phyloP scores from a whole-genome alignment of 805 yeast genomes.

The Kazachstania viticola region DNA sequence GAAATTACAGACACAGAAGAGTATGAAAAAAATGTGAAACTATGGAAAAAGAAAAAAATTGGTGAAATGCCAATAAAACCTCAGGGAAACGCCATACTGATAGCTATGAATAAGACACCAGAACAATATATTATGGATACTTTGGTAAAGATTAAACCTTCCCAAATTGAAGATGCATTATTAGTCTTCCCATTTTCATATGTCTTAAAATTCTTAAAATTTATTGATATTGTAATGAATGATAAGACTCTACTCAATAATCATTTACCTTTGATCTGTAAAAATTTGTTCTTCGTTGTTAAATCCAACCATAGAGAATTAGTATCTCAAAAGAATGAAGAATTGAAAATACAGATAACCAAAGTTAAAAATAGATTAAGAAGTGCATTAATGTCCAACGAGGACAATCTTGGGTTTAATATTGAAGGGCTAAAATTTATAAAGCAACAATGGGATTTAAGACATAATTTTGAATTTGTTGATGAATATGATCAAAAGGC shows the following conservation, averaged over 20 bases:
- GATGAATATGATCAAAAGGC: conserved; percentile 52
- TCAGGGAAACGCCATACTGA: conserved; percentile 55
- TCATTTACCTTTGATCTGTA: conserved; percentile 55
- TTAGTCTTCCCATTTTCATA: conserved; percentile 84
- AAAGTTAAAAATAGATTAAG: conserved; percentile 55
- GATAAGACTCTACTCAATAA: conserved; percentile 34
- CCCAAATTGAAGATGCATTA: conserved; percentile 88
- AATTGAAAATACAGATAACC: conserved; percentile 51
- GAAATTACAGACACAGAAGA: conserved; percentile 51
- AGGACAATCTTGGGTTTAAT: conserved; percentile 66
- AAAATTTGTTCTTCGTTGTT: conserved; percentile 64
- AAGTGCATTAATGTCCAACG: conserved; percentile 37
- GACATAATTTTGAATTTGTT: conserved; percentile 60
- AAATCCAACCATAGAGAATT: conserved; percentile 70
- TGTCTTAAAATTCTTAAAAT: conserved; percentile 55
- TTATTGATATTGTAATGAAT: conserved; percentile 66
- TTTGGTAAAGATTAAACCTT: conserved; percentile 56
- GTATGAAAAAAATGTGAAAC: conserved; percentile 33
- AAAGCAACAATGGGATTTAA: conserved; percentile 66
- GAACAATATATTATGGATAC: conserved; percentile 70
- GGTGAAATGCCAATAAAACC: conserved; percentile 49
- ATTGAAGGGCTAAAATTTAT: conserved; percentile 69
- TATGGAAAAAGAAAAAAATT: conserved; percentile 32
- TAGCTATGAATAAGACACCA: conserved; percentile 61
- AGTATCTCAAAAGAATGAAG: conserved; percentile 53